Base-by-base conservation (phyloP, 352 stramenopile species). In the Phytopythium kandeliae region DNA sequence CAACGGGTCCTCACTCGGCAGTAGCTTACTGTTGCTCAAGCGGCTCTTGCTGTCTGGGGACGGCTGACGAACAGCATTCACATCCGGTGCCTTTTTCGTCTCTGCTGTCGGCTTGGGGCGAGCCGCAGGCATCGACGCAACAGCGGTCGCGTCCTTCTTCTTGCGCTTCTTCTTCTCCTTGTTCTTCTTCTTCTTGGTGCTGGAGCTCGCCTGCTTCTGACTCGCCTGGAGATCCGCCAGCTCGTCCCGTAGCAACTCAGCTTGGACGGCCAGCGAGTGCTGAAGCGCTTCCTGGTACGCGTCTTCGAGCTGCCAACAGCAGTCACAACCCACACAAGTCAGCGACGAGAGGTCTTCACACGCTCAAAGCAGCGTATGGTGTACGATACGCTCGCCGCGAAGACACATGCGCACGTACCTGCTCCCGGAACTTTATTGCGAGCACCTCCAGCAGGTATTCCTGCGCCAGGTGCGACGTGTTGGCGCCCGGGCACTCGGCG, bases 371-470 rank as follows among this genome's bases (percentile, higher is more conserved):
- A n/a, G n/a, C n/a, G n/a, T n/a, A n/a, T n/a, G n/a, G n/a, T n/a
- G n/a, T n/a, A n/a, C n/a, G n/a, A n/a, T n/a, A n/a, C n/a, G n/a
- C n/a, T n/a, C 41, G 16, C 42, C 46, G 24, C n/a, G 41, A 43
- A 24, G 31, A 25, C n/a, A 43, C 25, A 12, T 40, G 87, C 78
- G 21, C n/a, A 43, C 25, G 16, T 40, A 90, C 78, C 77, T 90
- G 76, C 50, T 90, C 74, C 48, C 79, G 64, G 49, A 90, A 90
- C 48, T 87, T 88, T 58, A 90, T 86, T 7, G 74, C 79, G 35
- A 90, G 65, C 13, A 90, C 77, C 56, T 90, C 79, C 17, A 90
- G 62, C 24, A 90, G 33, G 63, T 87, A 90, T 51, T 90, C 79
- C 42, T 90, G 79, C 37, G 79, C 79, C 45, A 87, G 54, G 48